Conservation (phyloP, 1,139 yeast species). For the Geotrichum carabidarum region DNA sequence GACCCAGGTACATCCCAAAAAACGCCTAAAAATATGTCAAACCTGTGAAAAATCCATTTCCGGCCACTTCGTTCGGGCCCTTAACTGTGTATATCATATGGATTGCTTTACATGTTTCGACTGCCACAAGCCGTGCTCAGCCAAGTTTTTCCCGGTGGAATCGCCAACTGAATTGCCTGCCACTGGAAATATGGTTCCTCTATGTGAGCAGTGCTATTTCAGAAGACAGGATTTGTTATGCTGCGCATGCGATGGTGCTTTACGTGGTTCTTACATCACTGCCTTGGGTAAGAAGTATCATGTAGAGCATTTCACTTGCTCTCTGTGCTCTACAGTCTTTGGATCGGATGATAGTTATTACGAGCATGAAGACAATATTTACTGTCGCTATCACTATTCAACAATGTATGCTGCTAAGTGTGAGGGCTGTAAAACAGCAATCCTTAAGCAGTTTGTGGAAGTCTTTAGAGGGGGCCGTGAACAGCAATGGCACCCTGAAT, state of each 20-base stretch:
- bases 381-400: constrained; percentile 89
- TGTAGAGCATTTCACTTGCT: constrained; percentile 91
- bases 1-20: constrained; percentile 13
- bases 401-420: constrained; percentile 80
- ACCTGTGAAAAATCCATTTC: constrained; percentile 63
- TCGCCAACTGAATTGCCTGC: constrained; percentile 26
- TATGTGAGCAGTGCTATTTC: constrained; percentile 92
- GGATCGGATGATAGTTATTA: constrained; percentile 91
- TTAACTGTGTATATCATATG: constrained; percentile 74
- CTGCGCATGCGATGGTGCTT: constrained; percentile 73
- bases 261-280: constrained; percentile 89
- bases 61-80: constrained; percentile 82
- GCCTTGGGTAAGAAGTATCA: constrained; percentile 92
- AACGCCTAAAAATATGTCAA: constrained; percentile 43
- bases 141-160: constrained; percentile 61
- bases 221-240: constrained; percentile 78
- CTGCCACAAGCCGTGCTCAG: constrained; percentile 70
- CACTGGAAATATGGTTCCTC: constrained; percentile 57
- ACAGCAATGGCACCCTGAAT: constrained; percentile 99
- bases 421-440: constrained; percentile 89
- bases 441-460: constrained; percentile 90
- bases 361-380: constrained; percentile 77
- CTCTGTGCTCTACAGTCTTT: constrained; percentile 79
- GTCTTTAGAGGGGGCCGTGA: constrained; percentile 87
- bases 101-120: constrained; percentile 82